These are phyloP conservation scores for Russula ochroleuca DNA, from an alignment of 768 basidiomycete genomes.

Conservation along the genomic window DNA sequence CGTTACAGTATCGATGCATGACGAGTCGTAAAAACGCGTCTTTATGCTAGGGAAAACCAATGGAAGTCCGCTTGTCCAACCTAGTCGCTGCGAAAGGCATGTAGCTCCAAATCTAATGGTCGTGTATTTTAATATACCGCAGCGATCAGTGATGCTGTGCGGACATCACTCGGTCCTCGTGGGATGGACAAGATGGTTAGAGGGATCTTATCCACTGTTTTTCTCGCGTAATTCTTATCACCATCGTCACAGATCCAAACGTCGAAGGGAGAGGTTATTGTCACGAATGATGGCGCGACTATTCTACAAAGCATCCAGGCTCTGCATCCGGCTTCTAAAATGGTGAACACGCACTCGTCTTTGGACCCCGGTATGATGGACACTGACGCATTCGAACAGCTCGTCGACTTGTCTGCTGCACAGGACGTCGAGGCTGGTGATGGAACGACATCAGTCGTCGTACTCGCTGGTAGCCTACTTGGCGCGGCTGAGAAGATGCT, in stretches of 20 bases:
- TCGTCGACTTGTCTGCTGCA: conserved; percentile 95
- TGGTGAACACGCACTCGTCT: conserved; percentile 50
- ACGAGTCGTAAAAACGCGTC: conserved; percentile 32
- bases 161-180: conserved; percentile 92
- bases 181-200: conserved; percentile 99
- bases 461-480: conserved; percentile 88
- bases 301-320: conserved; percentile 95
- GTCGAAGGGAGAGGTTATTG: conserved; percentile 91
- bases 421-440: conserved; percentile 99
- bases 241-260: conserved; percentile 78
- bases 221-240: conserved; percentile 10
- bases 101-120: conserved; percentile 26
- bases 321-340: conserved; percentile 95
- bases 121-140: conserved; percentile 10
- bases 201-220: not conserved
- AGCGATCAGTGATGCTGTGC: conserved; percentile 97
- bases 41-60: conserved; percentile 78
- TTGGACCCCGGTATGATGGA: not conserved
- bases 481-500: conserved; percentile 97
- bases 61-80: conserved; percentile 95
- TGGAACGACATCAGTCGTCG: conserved; percentile 96
- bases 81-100: conserved; percentile 97
- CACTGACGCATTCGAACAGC: conserved; percentile 43
- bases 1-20: conserved; percentile 4
- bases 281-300: conserved; percentile 98